Conservation (phyloP, 495 filamentous ascomycete genomes). For the Penicillium paradoxum region DNA sequence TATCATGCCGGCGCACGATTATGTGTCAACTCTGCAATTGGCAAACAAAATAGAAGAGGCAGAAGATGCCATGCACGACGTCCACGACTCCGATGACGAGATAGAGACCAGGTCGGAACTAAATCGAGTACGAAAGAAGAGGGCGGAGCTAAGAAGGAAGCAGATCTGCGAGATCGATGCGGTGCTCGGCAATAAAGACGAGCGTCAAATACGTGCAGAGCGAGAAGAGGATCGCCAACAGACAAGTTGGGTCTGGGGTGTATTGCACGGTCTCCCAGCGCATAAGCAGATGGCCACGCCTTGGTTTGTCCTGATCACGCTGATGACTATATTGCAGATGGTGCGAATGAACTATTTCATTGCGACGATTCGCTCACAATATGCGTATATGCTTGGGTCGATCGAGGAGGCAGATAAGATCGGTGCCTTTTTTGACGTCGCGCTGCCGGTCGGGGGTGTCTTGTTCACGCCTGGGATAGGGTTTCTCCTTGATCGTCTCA, state of each 20-base stretch:
- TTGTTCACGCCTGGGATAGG: constrained; percentile 84
- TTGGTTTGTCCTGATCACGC: constrained; percentile 87
- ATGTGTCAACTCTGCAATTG: constrained; percentile 55
- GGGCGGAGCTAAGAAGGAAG: constrained; percentile 55
- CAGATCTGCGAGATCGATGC: constrained; percentile 63
- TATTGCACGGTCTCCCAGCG: constrained; percentile 70
- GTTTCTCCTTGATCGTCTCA: constrained; percentile 62
- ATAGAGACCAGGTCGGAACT: constrained; percentile 40
- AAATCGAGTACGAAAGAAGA: constrained; percentile 51
- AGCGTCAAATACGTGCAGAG: constrained; percentile 44
- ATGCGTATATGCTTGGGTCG: constrained; percentile 66
- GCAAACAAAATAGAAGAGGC: constrained; percentile 60
- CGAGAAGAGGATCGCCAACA: constrained; percentile 50
- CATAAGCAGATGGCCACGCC: constrained; percentile 70
- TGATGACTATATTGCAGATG: constrained; percentile 96
- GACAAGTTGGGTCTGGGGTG: constrained; percentile 65
- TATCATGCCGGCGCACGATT: constrained; percentile 58
- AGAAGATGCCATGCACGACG: constrained; percentile 34
- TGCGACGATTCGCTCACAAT: constrained; percentile 82
- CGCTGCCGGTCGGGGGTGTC: constrained; percentile 79
- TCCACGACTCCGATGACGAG: constrained; percentile 60
- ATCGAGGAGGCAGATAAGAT: constrained; percentile 56
- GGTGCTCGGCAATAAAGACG: constrained; percentile 57
- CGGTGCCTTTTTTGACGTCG: constrained; percentile 88
- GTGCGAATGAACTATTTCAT: constrained; percentile 97